These are phyloP conservation scores for Shiraia sp. DNA, from an alignment of 2,329 filamentous ascomycete genomes.

Conservation along the genomic window DNA sequence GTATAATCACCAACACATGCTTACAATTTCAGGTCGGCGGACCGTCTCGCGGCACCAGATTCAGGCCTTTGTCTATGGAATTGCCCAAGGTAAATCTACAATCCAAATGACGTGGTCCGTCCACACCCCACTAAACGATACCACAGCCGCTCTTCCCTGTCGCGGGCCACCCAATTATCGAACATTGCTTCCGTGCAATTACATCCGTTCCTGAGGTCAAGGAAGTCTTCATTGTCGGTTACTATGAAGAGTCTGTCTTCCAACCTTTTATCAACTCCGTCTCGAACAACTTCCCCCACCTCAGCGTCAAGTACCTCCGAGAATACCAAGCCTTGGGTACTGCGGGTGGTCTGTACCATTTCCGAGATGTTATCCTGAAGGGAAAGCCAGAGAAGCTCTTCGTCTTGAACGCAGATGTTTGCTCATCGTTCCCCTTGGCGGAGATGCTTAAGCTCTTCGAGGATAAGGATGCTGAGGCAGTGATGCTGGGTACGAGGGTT, in stretches of 20 bases:
- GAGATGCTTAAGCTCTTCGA: conserved; percentile 96
- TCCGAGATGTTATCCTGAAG: conserved; percentile 98
- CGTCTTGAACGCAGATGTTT: conserved; percentile 96
- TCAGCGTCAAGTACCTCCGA: conserved; percentile 91
- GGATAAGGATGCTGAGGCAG: conserved; percentile 93
- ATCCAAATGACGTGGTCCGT: conserved; percentile 6
- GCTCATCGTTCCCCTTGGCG: conserved; percentile 94
- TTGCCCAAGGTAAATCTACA: conserved; percentile 76
- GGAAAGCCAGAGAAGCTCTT: conserved; percentile 93
- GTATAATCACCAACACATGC: conserved; percentile 13
- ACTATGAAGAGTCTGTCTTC: conserved; percentile 97
- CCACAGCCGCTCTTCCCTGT: conserved; percentile 92
- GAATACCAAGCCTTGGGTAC: conserved; percentile 97
- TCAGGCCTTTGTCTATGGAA: conserved; percentile 92
- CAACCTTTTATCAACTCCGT: conserved; percentile 97
- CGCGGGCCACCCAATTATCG: conserved; percentile 96
- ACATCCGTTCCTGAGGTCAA: conserved; percentile 89
- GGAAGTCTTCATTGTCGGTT: conserved; percentile 97
- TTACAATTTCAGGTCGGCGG: conserved; percentile 75
- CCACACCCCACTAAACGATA: conserved; percentile 19
- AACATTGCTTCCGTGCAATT: conserved; percentile 92
- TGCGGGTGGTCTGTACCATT: conserved; percentile 96
- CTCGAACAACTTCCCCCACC: conserved; percentile 78
- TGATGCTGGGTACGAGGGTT: conserved; percentile 91
- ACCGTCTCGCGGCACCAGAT: conserved; percentile 91